Base-by-base conservation (phyloP, 495 filamentous ascomycete species). In the Penicillium fimorum region DNA sequence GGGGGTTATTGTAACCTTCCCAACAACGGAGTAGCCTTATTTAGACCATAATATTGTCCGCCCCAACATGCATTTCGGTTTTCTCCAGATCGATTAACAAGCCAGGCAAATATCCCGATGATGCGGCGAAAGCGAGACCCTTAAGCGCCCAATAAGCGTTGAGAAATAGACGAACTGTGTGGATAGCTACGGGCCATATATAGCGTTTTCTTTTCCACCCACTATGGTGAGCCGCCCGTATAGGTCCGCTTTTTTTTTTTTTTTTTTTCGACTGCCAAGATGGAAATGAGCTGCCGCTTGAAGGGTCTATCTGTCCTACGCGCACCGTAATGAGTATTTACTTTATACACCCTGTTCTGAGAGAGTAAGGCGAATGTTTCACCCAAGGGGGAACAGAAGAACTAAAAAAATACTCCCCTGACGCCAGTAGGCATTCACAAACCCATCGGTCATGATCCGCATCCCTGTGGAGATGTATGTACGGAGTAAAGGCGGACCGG, bases 161-260 rank as follows among this genome's bases (percentile, higher is more conserved):
- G 41, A 29, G 37, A n/a, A 32, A 47, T 50, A 50, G 42, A 63
- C 55, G 59, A 63, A 68, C 62, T 42, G 32, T 59, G 65, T 65
- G 62, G 65, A 37, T 57, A 65, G 18, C 17, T 8, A 47, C 18
- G 63, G 58, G 59, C 57, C 59, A 63, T 68, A 47, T 44, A 68
- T 65, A 60, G 62, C 59, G 56, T 58, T 43, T 30, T 41, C 47
- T 47, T 49, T 22, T 24, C 20, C 8, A 42, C 47, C 18, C 51
- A 50, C 44, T 42, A 55, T 15, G 27, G 42, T 55, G n/a, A 25
- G 37, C 25, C 22, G 53, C 27, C 46, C 54, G 46, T 37, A 50
- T 50, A 46, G 42, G 30, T 54, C 42, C 52, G 52, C 42, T 47
- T 47, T 46, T 50, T 22, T 22, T 22, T 47, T 47, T 46, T 50